Percentiles rank a stretch among this genome's conserved stretches.
phyloP scores from a whole-genome alignment of 345 rosid genomes.

The Linum lewisii region DNA sequence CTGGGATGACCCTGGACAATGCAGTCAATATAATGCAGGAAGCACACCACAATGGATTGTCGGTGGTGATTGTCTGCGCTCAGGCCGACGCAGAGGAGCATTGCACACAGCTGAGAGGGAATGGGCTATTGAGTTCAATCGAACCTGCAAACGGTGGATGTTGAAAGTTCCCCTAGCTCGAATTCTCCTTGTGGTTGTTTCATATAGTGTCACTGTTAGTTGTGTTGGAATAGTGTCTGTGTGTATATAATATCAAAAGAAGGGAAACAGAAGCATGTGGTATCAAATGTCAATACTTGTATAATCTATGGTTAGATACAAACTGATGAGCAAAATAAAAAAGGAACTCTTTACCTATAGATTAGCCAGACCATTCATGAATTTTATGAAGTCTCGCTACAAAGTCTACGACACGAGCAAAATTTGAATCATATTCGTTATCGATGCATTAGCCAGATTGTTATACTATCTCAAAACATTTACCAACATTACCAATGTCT shows the following conservation, averaged over 20 bases:
- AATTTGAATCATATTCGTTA: no score
- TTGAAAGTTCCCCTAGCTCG: slow-evolving; percentile 18
- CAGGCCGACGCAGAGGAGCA: slow-evolving; percentile 94
- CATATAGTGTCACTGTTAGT: neutral
- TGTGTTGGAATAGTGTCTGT: neutral
- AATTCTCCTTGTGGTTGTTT: neutral
- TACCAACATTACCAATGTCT: no score
- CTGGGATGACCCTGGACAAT: slow-evolving; percentile 86
- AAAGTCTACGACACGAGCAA: no score
- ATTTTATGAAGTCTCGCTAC: no score
- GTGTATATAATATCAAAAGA: neutral
- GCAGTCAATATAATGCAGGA: slow-evolving; percentile 98
- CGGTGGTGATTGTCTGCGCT: slow-evolving; percentile 82
- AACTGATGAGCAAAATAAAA: neutral
- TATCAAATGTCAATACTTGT: neutral
- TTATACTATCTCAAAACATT: no score
- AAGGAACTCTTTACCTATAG: neutral
- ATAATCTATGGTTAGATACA: neutral
- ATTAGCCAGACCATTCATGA: neutral
- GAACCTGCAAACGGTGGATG: slow-evolving; percentile 93
- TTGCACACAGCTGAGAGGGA: slow-evolving; percentile 91
- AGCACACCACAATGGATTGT: slow-evolving; percentile 79
- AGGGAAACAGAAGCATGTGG: neutral
- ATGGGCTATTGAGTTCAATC: slow-evolving; percentile 83
- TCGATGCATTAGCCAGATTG: no score